Conservation (phyloP, 352 stramenopile species). For the Hyaloperonospora brassicae region DNA sequence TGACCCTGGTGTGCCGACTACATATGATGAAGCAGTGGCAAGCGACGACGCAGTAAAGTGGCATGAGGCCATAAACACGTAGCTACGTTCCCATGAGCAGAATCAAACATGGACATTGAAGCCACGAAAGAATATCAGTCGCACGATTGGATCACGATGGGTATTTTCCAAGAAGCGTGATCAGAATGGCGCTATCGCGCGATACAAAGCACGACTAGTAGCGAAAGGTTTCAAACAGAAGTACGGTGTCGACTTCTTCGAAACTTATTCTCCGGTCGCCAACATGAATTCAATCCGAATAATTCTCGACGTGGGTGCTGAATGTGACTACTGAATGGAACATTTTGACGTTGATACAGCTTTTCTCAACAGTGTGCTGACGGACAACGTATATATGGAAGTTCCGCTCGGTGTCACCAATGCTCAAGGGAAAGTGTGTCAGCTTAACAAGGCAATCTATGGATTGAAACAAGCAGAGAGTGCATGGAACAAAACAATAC, state of each 20-base stretch:
- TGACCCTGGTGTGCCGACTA: not conserved
- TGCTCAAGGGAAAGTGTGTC: not conserved
- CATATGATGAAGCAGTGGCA: not conserved
- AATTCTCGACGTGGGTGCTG: slow-evolving; percentile 7
- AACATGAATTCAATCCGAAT: slow-evolving; percentile 34
- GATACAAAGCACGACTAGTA: not conserved
- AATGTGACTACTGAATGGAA: slow-evolving; percentile 5
- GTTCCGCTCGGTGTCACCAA: not conserved
- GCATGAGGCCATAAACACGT: not conserved
- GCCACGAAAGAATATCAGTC: not conserved
- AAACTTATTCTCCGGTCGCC: slow-evolving; percentile 18
- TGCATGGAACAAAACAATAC: slow-evolving; percentile 12
- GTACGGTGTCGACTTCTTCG: slow-evolving; percentile 2
- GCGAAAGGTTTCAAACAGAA: slow-evolving; percentile 1
- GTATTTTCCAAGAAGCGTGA: slow-evolving; percentile 2
- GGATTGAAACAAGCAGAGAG: slow-evolving; percentile 19
- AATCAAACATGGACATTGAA: slow-evolving; percentile 1
- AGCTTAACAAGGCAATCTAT: slow-evolving; percentile 17
- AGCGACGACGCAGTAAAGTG: not conserved
- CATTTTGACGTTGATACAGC: slow-evolving; percentile 32
- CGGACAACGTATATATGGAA: slow-evolving; percentile 13
- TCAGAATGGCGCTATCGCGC: not conserved
- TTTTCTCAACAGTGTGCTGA: slow-evolving; percentile 20
- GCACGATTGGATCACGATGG: not conserved
- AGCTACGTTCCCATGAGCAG: not conserved